Percentiles rank a stretch among this genome's conserved stretches.
Evolutionary conservation across 805 yeast genomes (phyloP).

Genomic region (Candida ipomoeae): DNA sequence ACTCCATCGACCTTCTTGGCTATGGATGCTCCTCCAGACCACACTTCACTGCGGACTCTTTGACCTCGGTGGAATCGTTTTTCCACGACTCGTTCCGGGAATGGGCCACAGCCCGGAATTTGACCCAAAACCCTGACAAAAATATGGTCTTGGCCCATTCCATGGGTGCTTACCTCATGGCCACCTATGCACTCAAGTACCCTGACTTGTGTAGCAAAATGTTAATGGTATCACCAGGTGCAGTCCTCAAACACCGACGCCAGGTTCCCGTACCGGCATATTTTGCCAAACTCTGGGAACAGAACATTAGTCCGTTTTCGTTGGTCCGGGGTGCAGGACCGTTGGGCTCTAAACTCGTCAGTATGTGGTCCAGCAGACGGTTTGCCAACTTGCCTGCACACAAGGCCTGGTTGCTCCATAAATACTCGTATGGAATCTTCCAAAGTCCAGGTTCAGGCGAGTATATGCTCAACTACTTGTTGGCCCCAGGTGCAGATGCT

Average conservation of each 20-base stretch:
- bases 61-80: conserved; percentile 53
- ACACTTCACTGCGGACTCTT: conserved; percentile 41
- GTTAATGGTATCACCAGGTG: conserved; percentile 88
- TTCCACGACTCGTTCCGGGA: conserved; percentile 59
- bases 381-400: conserved; percentile 53
- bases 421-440: conserved; percentile 79
- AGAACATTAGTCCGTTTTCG: conserved; percentile 79
- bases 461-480: conserved; percentile 75
- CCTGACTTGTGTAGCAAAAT: conserved; percentile 63
- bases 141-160: conserved; percentile 79
- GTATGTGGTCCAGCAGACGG: conserved; percentile 85
- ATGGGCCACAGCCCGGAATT: conserved; percentile 56
- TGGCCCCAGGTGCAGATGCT: conserved; percentile 91
- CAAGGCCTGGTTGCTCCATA: conserved; percentile 58
- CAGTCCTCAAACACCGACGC: conserved; percentile 51
- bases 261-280: conserved; percentile 61
- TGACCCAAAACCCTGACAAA: conserved; percentile 29
- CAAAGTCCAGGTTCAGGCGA: conserved; percentile 90
- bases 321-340: conserved; percentile 76
- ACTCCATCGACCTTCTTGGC: conserved; percentile 84
- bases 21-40: conserved; percentile 90
- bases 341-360: conserved; percentile 76
- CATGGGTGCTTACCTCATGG: conserved; percentile 82
- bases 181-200: conserved; percentile 55
- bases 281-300: conserved; percentile 81